Conservation (phyloP, 257 asterid genomes). For the Apocynum venetum region DNA sequence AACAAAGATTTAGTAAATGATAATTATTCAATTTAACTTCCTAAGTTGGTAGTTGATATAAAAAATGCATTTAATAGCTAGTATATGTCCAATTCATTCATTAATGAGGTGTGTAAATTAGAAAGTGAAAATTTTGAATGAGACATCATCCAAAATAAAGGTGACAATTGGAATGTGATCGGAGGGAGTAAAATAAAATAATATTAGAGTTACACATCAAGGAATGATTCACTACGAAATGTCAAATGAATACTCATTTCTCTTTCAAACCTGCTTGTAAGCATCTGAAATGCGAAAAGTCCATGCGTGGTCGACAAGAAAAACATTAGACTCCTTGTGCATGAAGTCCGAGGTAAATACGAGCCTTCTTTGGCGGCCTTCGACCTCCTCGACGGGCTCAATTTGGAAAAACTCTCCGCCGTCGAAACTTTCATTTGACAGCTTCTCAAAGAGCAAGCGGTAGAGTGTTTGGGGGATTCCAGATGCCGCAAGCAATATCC, state of each 20-base stretch:
- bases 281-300: conserved; percentile 90
- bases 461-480: conserved; percentile 74
- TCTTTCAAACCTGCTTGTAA: conserved; percentile 59
- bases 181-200: too few species aligned
- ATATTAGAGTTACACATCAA: not conserved
- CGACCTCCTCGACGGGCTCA: conserved; percentile 62
- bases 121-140: too few species aligned
- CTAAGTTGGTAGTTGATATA: too few species aligned
- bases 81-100: too few species aligned
- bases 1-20: too few species aligned
- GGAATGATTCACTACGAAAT: too few species aligned
- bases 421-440: conserved; percentile 67
- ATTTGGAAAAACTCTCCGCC: conserved; percentile 85
- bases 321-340: conserved; percentile 58
- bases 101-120: too few species aligned
- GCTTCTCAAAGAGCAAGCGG: conserved; percentile 73
- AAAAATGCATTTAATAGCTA: too few species aligned
- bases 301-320: conserved; percentile 96
- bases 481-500: conserved; percentile 69
- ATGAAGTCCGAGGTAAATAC: conserved; percentile 46
- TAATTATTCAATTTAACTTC: too few species aligned
- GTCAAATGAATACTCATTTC: not conserved
- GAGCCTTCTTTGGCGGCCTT: conserved; percentile 77
- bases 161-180: too few species aligned
- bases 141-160: too few species aligned